A percentile compares a stretch with the other conserved stretches of the same genome.
phyloP scores from a whole-genome alignment of 371 early-diverging fungal species.

The Saksenaea oblongispora region DNA sequence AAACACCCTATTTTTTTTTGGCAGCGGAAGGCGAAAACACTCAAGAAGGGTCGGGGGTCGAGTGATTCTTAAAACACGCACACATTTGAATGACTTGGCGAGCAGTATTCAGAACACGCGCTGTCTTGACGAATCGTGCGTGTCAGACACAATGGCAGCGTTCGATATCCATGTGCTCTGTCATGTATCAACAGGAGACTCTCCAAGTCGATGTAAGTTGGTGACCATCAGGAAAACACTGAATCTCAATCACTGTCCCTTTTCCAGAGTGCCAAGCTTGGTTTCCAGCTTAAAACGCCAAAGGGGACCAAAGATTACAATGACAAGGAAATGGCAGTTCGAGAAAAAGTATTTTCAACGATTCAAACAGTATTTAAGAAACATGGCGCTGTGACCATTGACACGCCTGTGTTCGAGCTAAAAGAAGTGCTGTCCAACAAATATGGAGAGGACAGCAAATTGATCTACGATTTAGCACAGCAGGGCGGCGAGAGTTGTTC shows the following conservation, averaged over 20 bases:
- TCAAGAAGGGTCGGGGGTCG: no score
- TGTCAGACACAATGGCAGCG: not conserved
- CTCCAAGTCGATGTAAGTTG: not conserved
- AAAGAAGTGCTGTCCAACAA: constrained; percentile 98
- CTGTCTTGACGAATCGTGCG: not conserved
- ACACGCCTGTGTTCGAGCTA: constrained; percentile 99
- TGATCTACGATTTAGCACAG: constrained; percentile 98
- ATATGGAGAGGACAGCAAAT: constrained; percentile 99
- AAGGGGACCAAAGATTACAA: constrained; percentile 97
- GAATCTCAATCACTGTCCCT: no score
- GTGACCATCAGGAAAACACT: not conserved
- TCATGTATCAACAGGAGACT: not conserved
- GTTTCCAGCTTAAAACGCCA: not conserved
- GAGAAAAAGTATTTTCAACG: constrained; percentile 89
- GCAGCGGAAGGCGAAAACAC: no score
- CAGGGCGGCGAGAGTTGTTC: constrained; percentile 99
- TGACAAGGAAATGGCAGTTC: constrained; percentile 93
- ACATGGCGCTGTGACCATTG: constrained; percentile 98
- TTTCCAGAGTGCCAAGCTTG: not conserved
- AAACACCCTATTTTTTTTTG: no score
- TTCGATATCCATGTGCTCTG: not conserved
- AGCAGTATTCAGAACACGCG: not conserved
- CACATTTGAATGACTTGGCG: not conserved
- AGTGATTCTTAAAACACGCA: no score
- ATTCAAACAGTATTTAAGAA: constrained; percentile 88